Conservation (phyloP, 495 filamentous ascomycete species). For the Podospora fimiseda region DNA sequence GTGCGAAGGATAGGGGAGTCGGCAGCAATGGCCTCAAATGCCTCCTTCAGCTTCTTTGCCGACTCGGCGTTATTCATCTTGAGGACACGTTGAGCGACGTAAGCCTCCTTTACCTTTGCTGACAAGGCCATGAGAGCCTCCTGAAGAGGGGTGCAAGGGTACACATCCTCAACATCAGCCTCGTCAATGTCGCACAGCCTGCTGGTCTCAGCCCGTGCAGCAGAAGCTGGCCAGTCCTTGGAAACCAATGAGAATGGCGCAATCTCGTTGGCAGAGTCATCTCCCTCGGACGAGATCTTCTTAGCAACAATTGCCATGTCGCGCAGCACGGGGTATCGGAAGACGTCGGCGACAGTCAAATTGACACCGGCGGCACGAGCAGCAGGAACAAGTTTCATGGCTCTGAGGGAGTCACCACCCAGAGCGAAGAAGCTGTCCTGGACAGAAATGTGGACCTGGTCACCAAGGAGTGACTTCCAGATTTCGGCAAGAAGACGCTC, state of each 20-base stretch:
- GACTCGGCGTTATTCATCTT: conserved; percentile 33
- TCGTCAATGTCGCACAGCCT: conserved; percentile 37
- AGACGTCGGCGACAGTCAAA: conserved; percentile 18
- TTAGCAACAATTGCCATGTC: conserved; percentile 18
- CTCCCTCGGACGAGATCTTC: neutral
- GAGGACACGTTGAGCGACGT: conserved; percentile 46
- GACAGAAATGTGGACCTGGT: conserved; percentile 6
- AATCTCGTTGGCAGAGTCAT: neutral
- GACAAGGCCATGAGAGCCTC: conserved; percentile 51
- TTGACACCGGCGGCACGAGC: conserved; percentile 15
- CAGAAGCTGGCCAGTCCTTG: neutral
- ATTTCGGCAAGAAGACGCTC: conserved; percentile 9
- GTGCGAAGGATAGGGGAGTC: conserved; percentile 51
- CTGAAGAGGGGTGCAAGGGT: conserved; percentile 60
- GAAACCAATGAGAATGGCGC: conserved; percentile 14
- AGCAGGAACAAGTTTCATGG: conserved; percentile 24
- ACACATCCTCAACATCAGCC: conserved; percentile 47
- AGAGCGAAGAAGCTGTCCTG: conserved; percentile 28
- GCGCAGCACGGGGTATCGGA: conserved; percentile 14
- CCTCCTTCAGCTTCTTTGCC: conserved; percentile 38
- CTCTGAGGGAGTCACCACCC: conserved; percentile 27
- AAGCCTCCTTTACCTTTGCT: conserved; percentile 45
- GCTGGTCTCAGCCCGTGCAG: conserved; percentile 30
- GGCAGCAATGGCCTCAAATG: conserved; percentile 47
- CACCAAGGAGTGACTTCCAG: conserved; percentile 13